A percentile compares a stretch with the other conserved stretches of the same genome.
Evolutionary conservation across 306 rosid genomes (phyloP).

Genomic region (Cucurbita moschata): DNA sequence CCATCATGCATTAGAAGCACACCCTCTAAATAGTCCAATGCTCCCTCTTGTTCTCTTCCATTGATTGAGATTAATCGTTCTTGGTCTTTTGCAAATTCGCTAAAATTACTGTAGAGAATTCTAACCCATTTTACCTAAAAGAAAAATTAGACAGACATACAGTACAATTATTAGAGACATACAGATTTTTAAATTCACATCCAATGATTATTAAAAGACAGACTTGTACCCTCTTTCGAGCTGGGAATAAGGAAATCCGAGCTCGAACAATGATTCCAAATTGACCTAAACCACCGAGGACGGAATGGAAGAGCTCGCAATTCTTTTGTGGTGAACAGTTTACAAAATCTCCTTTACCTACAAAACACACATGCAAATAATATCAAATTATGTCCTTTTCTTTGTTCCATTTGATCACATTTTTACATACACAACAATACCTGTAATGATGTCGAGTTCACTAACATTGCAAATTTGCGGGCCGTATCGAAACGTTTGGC

Average conservation of each 20-base stretch:
- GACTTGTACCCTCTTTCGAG: slow-evolving; percentile 48
- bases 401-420: too few relatives aligned
- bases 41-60: slow-evolving; percentile 23
- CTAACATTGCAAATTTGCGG: slow-evolving; percentile 68
- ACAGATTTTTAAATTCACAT: too few relatives aligned
- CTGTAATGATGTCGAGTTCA: slow-evolving; percentile 61
- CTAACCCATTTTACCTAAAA: slow-evolving; percentile 61
- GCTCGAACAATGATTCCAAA: slow-evolving; percentile 84
- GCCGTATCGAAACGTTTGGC: slow-evolving; percentile 56
- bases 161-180: too few relatives aligned
- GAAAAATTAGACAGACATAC: too few relatives aligned
- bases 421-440: slow-evolving; percentile 1
- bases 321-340: slow-evolving; percentile 39
- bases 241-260: slow-evolving; percentile 52
- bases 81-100: slow-evolving; percentile 47
- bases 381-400: too few relatives aligned
- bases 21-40: slow-evolving; percentile 73
- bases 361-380: not conserved
- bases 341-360: slow-evolving; percentile 58
- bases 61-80: slow-evolving; percentile 34
- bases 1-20: slow-evolving; percentile 57
- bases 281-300: slow-evolving; percentile 89
- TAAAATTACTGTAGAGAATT: slow-evolving; percentile 42
- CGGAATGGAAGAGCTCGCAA: slow-evolving; percentile 47
- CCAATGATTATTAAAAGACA: too few relatives aligned